Conservation (phyloP, 345 rosid genomes). For the Cardamine resedifolia region DNA sequence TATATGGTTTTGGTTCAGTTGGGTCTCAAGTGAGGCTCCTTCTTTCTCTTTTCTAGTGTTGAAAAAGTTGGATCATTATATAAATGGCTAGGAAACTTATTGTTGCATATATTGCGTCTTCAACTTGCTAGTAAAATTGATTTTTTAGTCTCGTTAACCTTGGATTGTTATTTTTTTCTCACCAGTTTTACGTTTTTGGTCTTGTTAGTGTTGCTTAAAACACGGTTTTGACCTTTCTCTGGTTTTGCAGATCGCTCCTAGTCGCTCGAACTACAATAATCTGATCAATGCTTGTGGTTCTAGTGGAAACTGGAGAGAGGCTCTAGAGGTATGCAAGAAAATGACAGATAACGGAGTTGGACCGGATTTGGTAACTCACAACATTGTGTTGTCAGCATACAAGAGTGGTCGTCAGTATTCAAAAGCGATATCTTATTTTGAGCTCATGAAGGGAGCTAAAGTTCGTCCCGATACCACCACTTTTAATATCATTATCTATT, state of each 20-base stretch:
- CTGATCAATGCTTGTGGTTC: slow-evolving; percentile 95
- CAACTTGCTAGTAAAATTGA: neutral
- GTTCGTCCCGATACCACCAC: slow-evolving; percentile 87
- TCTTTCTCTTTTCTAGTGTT: slow-evolving; percentile 23
- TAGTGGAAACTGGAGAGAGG: slow-evolving; percentile 97
- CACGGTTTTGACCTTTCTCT: slow-evolving; percentile 5
- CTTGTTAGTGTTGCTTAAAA: neutral
- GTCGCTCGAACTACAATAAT: slow-evolving; percentile 81
- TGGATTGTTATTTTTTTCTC: neutral
- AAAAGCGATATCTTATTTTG: slow-evolving; percentile 83
- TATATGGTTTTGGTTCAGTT: slow-evolving; percentile 41
- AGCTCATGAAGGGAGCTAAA: slow-evolving; percentile 84
- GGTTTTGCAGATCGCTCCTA: slow-evolving; percentile 79
- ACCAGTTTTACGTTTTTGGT: neutral
- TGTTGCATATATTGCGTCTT: neutral
- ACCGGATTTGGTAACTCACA: slow-evolving; percentile 94
- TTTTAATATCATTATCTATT: slow-evolving; percentile 72
- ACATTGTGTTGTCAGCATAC: slow-evolving; percentile 84
- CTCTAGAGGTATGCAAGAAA: slow-evolving; percentile 76
- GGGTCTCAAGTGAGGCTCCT: slow-evolving; percentile 43
- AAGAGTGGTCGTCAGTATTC: slow-evolving; percentile 75
- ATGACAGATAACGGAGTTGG: slow-evolving; percentile 98
- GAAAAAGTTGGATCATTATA: neutral
- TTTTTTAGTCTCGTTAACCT: neutral
- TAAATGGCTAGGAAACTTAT: neutral